These are phyloP conservation scores for Penicillium digitatum DNA, from an alignment of 2,329 filamentous ascomycete species.

Conservation along the genomic window DNA sequence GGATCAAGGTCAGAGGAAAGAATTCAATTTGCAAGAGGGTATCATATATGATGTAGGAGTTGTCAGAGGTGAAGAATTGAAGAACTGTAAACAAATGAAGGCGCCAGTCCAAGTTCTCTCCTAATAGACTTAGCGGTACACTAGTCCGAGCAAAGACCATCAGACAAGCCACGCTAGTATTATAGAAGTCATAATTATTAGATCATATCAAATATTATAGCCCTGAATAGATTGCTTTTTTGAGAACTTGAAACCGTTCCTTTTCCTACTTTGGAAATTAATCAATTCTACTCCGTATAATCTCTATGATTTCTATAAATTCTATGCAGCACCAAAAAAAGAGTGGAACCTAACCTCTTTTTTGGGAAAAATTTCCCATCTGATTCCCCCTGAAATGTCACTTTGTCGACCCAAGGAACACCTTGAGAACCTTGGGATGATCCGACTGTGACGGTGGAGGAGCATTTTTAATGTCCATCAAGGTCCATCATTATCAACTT, in stretches of 20 bases:
- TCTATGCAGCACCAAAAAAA: neutral
- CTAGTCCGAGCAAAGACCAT: conserved; percentile 8
- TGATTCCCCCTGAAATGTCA: conserved; percentile 10
- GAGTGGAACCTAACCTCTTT: neutral
- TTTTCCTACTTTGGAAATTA: neutral
- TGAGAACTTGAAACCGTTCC: neutral
- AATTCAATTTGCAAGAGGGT: neutral
- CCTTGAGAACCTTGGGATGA: conserved; percentile 1
- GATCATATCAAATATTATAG: neutral
- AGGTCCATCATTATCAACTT: neutral
- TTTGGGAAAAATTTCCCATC: neutral
- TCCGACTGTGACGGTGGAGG: conserved; percentile 3
- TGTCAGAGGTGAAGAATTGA: neutral
- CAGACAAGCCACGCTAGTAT: conserved; percentile 4
- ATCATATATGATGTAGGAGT: neutral
- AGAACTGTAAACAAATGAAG: neutral
- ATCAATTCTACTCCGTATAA: neutral
- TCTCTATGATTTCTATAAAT: neutral
- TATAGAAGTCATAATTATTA: conserved; percentile 1
- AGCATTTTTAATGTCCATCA: conserved; percentile 4
- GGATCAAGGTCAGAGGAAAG: conserved; percentile 5
- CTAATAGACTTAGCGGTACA: conserved; percentile 11
- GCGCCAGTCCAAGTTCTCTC: neutral
- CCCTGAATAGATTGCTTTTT: neutral
- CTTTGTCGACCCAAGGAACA: conserved; percentile 6